Percentiles rank a stretch among this genome's conserved stretches.
phyloP scores from a whole-genome alignment of 371 early-diverging fungal genomes.

The Mucor sp. region DNA sequence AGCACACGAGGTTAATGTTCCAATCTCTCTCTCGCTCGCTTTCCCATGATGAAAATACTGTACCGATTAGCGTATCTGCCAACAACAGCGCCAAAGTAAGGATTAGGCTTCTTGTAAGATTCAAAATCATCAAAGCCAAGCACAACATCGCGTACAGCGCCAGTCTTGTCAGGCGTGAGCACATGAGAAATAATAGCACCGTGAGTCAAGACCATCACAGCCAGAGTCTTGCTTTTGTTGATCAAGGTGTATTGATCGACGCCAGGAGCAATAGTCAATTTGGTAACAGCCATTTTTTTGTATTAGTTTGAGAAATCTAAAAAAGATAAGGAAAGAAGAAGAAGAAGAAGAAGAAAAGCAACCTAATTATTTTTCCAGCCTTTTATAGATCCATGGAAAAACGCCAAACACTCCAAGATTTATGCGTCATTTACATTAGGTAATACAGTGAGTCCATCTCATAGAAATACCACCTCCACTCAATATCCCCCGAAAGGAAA shows the following conservation, averaged over 20 bases:
- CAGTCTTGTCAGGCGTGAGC: constrained; percentile 49
- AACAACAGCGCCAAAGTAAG: constrained; percentile 51
- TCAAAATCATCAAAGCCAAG: constrained; percentile 53
- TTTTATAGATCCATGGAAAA: constrained; percentile 3
- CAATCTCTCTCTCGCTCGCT: no score
- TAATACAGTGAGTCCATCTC: not conserved
- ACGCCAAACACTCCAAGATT: not conserved
- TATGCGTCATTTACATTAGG: not conserved
- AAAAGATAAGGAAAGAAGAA: not conserved
- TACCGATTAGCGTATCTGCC: constrained; percentile 57
- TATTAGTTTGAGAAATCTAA: not conserved
- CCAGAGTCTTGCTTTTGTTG: constrained; percentile 44
- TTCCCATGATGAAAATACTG: not conserved
- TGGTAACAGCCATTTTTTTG: constrained; percentile 21
- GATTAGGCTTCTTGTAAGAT: constrained; percentile 41
- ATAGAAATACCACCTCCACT: not conserved
- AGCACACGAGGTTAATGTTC: not conserved
- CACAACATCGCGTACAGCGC: constrained; percentile 43
- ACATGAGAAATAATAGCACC: constrained; percentile 49
- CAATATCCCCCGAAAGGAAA: constrained; percentile 5
- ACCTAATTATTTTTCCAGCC: not conserved
- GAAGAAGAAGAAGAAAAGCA: not conserved
- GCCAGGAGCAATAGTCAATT: constrained; percentile 30
- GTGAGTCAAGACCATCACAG: constrained; percentile 51
- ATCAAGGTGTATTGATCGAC: constrained; percentile 52